Evolutionary conservation across 371 early-diverging fungal species (phyloP).

Genomic region (Synchytrium microbalum): DNA sequence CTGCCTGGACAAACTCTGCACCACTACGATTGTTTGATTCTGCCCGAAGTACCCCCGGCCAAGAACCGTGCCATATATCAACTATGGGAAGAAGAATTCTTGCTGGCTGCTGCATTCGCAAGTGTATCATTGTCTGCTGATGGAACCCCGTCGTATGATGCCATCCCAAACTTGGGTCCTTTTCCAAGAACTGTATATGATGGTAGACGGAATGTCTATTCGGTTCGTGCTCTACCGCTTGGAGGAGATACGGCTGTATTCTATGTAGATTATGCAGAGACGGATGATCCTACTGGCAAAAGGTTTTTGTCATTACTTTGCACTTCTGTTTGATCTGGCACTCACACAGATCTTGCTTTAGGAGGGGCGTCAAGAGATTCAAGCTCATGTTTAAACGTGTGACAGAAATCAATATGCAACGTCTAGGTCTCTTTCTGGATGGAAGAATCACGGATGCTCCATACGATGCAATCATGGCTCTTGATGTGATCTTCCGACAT

Average conservation of each 20-base stretch:
- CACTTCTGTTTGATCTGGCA: not conserved
- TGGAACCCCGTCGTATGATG: not conserved
- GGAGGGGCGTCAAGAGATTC: conserved; percentile 29
- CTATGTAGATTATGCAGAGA: conserved; percentile 31
- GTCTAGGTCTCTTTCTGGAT: conserved; percentile 34
- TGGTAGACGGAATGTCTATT: conserved; percentile 53
- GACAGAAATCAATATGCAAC: conserved; percentile 39
- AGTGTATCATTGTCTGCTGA: not conserved
- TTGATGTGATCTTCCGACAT: conserved; percentile 75
- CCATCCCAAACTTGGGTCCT: not conserved
- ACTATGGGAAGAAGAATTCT: conserved; percentile 33
- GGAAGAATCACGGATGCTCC: conserved; percentile 29
- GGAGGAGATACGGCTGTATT: conserved; percentile 24
- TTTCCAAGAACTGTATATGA: conserved; percentile 46
- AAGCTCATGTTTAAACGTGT: conserved; percentile 31
- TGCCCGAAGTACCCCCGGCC: conserved; percentile 43
- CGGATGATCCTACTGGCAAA: conserved; percentile 24
- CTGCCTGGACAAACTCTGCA: conserved; percentile 33
- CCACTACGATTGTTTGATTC: conserved; percentile 39
- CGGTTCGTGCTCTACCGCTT: conserved; percentile 40
- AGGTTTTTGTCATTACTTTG: conserved; percentile 10
- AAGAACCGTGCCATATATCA: conserved; percentile 38
- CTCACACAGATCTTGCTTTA: conserved; percentile 13
- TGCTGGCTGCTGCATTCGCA: conserved; percentile 2
- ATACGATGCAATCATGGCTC: conserved; percentile 60